Conservation (phyloP, 2,329 filamentous ascomycete species). For the Hymenoscyphus infarciens region DNA sequence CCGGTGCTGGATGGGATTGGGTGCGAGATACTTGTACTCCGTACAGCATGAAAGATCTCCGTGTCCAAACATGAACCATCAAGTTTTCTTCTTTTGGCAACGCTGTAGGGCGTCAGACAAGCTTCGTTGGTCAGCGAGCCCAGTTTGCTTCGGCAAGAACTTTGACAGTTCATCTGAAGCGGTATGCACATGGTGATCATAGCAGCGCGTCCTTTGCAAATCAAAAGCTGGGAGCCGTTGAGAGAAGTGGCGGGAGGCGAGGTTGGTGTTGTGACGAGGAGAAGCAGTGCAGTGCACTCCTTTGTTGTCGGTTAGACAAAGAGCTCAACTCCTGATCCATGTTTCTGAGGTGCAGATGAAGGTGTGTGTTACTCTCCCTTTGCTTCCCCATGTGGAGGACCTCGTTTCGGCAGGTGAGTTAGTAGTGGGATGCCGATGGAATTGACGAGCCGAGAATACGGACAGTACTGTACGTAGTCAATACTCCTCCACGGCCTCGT, state of each 20-base stretch:
- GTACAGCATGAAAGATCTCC: background rate
- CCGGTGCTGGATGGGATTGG: background rate
- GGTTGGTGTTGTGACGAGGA: background rate
- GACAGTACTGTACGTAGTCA: no score
- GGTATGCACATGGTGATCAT: background rate
- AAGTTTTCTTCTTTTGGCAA: background rate
- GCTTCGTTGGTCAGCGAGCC: background rate
- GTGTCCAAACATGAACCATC: background rate
- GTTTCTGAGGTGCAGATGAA: background rate
- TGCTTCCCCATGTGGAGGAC: no score
- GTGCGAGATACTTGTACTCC: no score
- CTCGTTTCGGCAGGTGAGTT: no score
- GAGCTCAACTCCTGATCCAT: background rate
- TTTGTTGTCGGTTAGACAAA: conserved; percentile 1
- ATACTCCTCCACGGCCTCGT: no score
- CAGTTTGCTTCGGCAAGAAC: background rate
- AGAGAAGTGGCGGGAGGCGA: background rate
- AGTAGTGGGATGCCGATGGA: no score
- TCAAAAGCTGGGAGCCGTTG: background rate
- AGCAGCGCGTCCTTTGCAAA: background rate
- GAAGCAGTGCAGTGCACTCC: background rate
- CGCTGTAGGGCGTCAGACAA: background rate
- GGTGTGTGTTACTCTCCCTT: no score
- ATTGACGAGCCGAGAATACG: no score
- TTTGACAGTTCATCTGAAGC: background rate